A percentile compares a stretch with the other conserved stretches of the same genome.
These are phyloP conservation scores for Lagerstroemia speciosa DNA, from an alignment of 345 rosid species.

Conservation along the genomic window DNA sequence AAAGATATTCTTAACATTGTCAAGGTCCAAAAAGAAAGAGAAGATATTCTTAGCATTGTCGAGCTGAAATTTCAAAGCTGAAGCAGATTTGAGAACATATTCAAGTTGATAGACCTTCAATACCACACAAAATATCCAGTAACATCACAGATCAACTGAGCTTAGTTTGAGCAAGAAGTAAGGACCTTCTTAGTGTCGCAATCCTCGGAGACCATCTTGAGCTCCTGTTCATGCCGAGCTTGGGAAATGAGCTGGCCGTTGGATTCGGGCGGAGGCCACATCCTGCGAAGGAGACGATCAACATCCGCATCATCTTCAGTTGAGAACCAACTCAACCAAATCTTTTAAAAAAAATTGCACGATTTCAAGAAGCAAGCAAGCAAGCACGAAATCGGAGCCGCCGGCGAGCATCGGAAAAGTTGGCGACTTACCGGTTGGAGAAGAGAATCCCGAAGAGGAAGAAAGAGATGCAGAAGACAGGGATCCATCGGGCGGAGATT, in stretches of 20 bases:
- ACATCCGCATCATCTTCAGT: background rate
- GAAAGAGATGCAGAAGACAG: conserved; percentile 56
- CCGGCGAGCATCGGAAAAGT: background rate
- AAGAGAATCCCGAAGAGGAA: conserved; percentile 66
- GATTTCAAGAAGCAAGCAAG: background rate
- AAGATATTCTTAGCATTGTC: background rate
- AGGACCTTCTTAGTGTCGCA: conserved; percentile 46
- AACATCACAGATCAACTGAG: conserved; percentile 2
- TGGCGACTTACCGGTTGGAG: conserved; percentile 45
- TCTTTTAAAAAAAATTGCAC: background rate
- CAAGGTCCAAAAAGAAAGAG: too few species aligned
- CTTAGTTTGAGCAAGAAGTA: background rate
- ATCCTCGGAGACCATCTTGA: conserved; percentile 47
- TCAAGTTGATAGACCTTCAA: background rate
- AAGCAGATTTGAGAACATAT: conserved; percentile 2
- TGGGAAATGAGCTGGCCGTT: conserved; percentile 40
- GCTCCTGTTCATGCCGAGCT: conserved; percentile 49
- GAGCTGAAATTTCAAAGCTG: background rate
- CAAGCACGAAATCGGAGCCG: background rate
- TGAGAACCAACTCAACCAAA: background rate
- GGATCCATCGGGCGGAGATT: conserved; percentile 68
- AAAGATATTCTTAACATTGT: background rate
- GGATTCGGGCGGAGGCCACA: conserved; percentile 45
- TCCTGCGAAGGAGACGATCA: conserved; percentile 22
- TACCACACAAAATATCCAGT: background rate